These are phyloP conservation scores for Metschnikowia shivogae DNA, from an alignment of 805 yeast genomes.

Conservation along the genomic window DNA sequence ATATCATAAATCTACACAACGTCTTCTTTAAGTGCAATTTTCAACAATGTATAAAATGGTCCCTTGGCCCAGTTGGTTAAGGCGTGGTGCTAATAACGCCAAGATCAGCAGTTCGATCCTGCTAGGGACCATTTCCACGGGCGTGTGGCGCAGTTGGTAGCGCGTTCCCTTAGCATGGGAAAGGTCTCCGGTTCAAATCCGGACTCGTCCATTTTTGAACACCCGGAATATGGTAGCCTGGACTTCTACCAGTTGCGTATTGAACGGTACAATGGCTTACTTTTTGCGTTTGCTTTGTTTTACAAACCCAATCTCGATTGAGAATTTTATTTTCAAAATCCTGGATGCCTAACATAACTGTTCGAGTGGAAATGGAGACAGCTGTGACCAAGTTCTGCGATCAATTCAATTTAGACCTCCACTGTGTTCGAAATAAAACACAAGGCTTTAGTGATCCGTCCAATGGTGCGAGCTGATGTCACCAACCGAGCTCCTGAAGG, in stretches of 20 bases:
- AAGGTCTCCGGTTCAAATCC: conserved; percentile 76
- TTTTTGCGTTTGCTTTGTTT: conserved; percentile 36
- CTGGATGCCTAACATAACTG: too few species aligned
- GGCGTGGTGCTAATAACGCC: conserved; percentile 55
- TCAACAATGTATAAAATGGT: too few species aligned
- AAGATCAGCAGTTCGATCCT: conserved; percentile 85
- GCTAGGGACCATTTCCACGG: conserved; percentile 70
- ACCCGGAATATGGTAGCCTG: too few species aligned
- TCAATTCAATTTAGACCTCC: too few species aligned
- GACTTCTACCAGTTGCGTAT: conserved; percentile 33
- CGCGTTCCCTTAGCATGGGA: conserved; percentile 80
- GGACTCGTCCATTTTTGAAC: conserved; percentile 56
- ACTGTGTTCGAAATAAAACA: too few species aligned
- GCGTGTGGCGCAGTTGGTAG: conserved; percentile 84
- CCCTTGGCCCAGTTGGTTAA: conserved; percentile 28
- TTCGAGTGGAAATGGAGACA: too few species aligned
- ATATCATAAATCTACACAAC: too few species aligned
- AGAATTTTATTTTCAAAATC: neutral
- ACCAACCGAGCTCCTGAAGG: too few species aligned
- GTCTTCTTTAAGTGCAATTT: too few species aligned
- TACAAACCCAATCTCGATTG: neutral
- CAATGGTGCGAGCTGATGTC: too few species aligned
- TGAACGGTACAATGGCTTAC: conserved; percentile 74
- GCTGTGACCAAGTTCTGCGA: too few species aligned
- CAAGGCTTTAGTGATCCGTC: too few species aligned